Conservation (phyloP, 2,329 filamentous ascomycete species). For the Colletotrichum graminicola region DNA sequence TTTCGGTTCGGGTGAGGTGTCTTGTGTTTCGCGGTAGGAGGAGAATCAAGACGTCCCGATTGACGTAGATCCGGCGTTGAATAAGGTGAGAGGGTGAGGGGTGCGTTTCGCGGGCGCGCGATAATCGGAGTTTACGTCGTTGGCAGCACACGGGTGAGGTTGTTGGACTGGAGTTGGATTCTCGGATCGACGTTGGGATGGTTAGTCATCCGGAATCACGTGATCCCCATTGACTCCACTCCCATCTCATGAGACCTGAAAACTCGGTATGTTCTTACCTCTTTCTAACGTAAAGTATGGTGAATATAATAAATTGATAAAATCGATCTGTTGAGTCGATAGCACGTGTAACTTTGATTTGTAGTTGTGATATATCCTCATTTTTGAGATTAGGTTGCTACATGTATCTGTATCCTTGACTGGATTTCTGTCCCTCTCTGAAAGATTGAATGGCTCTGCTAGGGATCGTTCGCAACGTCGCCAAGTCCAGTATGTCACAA, state of each 20-base stretch:
- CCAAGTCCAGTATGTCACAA: neutral
- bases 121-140: slow-evolving; percentile 38
- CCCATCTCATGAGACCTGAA: neutral
- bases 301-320: neutral
- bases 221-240: slow-evolving; percentile 20
- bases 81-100: slow-evolving; percentile 12
- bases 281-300: neutral
- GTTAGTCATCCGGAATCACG: slow-evolving; percentile 33
- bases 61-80: slow-evolving; percentile 18
- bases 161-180: slow-evolving; percentile 42
- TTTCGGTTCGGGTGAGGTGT: neutral
- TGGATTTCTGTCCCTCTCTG: neutral
- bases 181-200: slow-evolving; percentile 33
- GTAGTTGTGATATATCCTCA: neutral
- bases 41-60: slow-evolving; percentile 22
- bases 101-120: slow-evolving; percentile 29
- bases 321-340: neutral
- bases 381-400: neutral
- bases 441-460: neutral
- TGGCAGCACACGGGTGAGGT: slow-evolving; percentile 30
- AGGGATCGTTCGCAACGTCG: neutral
- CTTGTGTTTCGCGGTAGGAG: neutral
- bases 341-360: neutral
- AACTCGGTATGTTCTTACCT: neutral
- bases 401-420: neutral